Base-by-base conservation (phyloP, 2,329 filamentous ascomycete genomes). In the Aspergillus vadensis region DNA sequence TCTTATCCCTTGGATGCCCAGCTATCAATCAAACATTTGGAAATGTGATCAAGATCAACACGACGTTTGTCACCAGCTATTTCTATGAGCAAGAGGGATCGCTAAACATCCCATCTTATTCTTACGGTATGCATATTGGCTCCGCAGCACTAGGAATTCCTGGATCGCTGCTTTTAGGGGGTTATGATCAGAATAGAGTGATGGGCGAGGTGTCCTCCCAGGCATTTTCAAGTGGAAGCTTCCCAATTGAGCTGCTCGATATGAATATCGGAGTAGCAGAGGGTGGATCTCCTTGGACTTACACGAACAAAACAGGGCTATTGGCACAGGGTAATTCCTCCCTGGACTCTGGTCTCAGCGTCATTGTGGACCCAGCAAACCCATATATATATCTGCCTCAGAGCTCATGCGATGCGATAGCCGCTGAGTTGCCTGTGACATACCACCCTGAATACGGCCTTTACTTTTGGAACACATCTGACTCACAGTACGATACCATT, bases 121-220 rank as follows among this genome's bases (percentile, higher is more conserved):
- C 77, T 1, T 80, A 76, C 61, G 72, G 74, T 14, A 70, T 80
- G 74, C 78, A 80, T 57, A 76, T 80, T 30, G 78, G 77, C 5
- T 76, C 76, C 7, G 73, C 67, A 5, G 59, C 67, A 27, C 71
- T 74, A 3, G 60, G 60, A 2, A 71, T 77, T 63, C 56, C 63
- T 0, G 76, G 75, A 0, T 79, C 77, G 1, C 69, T 80, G 1
- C 68, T 69, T 30, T 76, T 78, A 27, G 78, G 77, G 12, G 77
- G 77, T 4, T 80, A 79, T 55, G 78, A 80, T 38, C 55, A 43
- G 43, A 60, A 59, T 38, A 54, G 64, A 39, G 58, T 59, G 9
- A 44, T 76, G 2, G 77, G 77, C 1, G 69, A 76, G 17, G 53
- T 65, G 15, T 62, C 59, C 23, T n/a, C 57, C 17, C 57, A 66